Evolutionary conservation across 2,329 filamentous ascomycete genomes (phyloP).

Genomic region (Trichoderma arundinaceum): DNA sequence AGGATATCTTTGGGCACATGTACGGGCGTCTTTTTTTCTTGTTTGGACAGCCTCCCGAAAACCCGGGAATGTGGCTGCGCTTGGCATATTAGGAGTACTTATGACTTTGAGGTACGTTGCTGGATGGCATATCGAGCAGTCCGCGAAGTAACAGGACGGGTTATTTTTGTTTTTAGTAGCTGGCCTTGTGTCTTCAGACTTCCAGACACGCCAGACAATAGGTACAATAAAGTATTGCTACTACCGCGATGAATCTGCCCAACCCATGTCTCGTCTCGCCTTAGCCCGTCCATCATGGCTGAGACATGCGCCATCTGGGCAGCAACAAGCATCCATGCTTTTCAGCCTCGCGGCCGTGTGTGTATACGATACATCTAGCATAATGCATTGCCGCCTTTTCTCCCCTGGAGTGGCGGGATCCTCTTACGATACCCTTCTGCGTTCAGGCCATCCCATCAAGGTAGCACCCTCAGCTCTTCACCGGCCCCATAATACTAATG

Average conservation of each 20-base stretch:
- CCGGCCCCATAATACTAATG: constrained; percentile 15
- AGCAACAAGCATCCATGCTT: constrained; percentile 2
- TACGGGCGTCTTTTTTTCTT: constrained; percentile 19
- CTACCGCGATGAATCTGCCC: no score
- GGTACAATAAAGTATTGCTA: background rate
- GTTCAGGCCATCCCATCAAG: constrained; percentile 10
- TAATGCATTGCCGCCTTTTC: background rate
- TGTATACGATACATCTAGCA: background rate
- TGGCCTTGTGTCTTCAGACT: background rate
- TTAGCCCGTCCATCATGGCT: constrained; percentile 5
- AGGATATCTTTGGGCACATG: constrained; percentile 25
- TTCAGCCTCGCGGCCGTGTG: background rate
- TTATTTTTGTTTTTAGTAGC: background rate
- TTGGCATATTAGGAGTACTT: constrained; percentile 25
- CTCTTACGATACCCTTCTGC: background rate
- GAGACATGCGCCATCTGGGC: constrained; percentile 13
- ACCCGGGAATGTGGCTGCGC: constrained; percentile 22
- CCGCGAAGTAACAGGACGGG: background rate
- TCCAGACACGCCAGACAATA: background rate
- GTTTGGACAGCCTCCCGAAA: constrained; percentile 10
- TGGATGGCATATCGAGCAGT: constrained; percentile 9
- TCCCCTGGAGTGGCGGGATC: background rate
- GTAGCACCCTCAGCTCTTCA: constrained; percentile 15
- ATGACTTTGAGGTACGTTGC: constrained; percentile 18
- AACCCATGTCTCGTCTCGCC: background rate